These are phyloP conservation scores for Pseudogymnoascus sp. DNA, from an alignment of 2,329 filamentous ascomycete genomes.

Conservation along the genomic window DNA sequence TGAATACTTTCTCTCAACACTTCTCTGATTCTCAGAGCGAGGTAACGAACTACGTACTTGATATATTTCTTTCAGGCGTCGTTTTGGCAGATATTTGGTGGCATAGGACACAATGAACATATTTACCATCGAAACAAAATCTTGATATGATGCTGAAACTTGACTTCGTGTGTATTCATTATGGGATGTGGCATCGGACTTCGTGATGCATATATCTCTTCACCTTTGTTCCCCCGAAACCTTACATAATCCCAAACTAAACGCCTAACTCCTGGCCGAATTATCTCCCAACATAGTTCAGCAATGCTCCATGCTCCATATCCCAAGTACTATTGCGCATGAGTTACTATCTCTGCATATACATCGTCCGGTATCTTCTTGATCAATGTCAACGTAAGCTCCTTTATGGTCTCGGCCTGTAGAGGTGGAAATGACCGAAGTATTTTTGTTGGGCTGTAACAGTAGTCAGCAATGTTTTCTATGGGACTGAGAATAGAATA, in stretches of 20 bases:
- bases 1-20: not conserved
- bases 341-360: conserved; percentile 81
- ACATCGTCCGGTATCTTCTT: conserved; percentile 85
- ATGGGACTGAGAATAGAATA: not conserved
- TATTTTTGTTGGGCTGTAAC: conserved; percentile 76
- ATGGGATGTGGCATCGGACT: not conserved
- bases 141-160: not conserved
- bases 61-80: not conserved
- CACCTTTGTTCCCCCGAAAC: not conserved
- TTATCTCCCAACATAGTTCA: not conserved
- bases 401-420: conserved; percentile 77
- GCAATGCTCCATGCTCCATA: not conserved
- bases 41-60: not conserved
- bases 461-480: conserved; percentile 21
- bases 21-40: not conserved
- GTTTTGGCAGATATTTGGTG: not conserved
- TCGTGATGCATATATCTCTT: not conserved
- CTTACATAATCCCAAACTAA: not conserved
- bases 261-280: not conserved
- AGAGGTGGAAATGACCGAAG: conserved; percentile 81
- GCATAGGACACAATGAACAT: not conserved
- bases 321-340: conserved; percentile 57
- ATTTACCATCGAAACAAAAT: not conserved
- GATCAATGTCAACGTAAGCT: conserved; percentile 77
- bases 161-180: not conserved